phyloP scores from a whole-genome alignment of 495 filamentous ascomycete species.

The Letharia columbiana region DNA sequence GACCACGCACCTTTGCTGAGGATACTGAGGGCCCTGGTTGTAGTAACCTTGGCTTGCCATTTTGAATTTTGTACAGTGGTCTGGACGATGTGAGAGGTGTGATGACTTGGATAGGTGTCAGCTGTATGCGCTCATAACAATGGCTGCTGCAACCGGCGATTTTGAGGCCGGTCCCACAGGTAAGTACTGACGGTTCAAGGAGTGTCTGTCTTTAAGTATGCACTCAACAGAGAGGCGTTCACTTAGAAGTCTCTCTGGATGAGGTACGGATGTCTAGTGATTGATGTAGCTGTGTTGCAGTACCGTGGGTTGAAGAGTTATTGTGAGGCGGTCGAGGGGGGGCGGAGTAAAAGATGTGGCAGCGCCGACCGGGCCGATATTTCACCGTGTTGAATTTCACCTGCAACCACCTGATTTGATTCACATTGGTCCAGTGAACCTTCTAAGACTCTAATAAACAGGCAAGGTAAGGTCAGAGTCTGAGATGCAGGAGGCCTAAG shows the following conservation, averaged over 20 bases:
- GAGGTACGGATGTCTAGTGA: background rate
- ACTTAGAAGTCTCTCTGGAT: background rate
- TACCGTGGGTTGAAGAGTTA: background rate
- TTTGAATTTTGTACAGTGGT: conserved; percentile 6
- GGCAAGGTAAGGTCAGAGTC: too few relatives aligned
- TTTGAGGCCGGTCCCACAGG: background rate
- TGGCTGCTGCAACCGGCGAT: background rate
- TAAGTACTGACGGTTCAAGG: conserved; percentile 3
- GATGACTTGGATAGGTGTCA: conserved; percentile 6
- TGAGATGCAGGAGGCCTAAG: too few relatives aligned
- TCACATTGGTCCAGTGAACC: too few relatives aligned
- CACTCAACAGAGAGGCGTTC: background rate
- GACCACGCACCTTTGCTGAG: conserved; percentile 30
- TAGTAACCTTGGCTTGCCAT: conserved; percentile 46
- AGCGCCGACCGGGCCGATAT: background rate
- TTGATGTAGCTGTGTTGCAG: background rate
- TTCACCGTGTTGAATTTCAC: background rate
- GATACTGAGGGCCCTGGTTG: conserved; percentile 31
- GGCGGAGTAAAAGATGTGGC: background rate
- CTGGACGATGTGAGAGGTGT: conserved; percentile 1
- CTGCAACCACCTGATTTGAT: too few relatives aligned
- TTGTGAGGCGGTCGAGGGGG: background rate
- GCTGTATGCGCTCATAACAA: conserved; percentile 6
- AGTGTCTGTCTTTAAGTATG: background rate
- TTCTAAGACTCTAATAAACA: too few relatives aligned